Percentiles rank a stretch among this genome's conserved stretches.
phyloP scores from a whole-genome alignment of 2,329 filamentous ascomycete species.

The Talaromyces sp. region DNA sequence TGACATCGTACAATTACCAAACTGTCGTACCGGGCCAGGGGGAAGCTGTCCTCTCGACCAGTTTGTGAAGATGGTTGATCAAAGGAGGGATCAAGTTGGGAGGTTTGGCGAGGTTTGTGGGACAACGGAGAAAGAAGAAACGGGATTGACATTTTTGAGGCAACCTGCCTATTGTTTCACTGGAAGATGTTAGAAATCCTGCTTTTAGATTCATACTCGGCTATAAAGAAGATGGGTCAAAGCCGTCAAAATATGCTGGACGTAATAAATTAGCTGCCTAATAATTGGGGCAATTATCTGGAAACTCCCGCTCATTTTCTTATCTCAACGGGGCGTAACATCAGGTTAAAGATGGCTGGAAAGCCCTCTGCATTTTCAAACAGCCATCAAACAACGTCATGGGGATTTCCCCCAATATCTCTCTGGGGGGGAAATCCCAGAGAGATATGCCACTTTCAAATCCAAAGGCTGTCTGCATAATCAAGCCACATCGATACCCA shows the following conservation, averaged over 20 bases:
- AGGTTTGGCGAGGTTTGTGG: constrained; percentile 48
- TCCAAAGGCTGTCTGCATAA: not conserved
- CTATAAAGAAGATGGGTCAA: too few relatives aligned
- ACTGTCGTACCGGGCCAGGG: constrained; percentile 45
- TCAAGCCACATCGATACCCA: not conserved
- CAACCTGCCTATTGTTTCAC: constrained; percentile 28
- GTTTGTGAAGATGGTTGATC: constrained; percentile 40
- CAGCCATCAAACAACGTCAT: not conserved
- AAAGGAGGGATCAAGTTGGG: constrained; percentile 40
- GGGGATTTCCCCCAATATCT: not conserved
- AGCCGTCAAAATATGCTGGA: not conserved
- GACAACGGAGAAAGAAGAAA: constrained; percentile 34
- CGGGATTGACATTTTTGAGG: constrained; percentile 47
- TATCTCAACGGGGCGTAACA: not conserved
- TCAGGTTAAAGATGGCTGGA: not conserved
- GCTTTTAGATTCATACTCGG: not conserved
- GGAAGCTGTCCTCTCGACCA: constrained; percentile 43
- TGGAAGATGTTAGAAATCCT: not conserved
- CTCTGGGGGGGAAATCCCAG: too few relatives aligned
- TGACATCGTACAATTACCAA: constrained; percentile 47
- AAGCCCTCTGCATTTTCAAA: not conserved
- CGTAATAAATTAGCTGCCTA: not conserved
- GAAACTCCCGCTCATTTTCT: not conserved
- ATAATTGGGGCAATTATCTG: not conserved
- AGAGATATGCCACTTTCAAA: not conserved